Percentiles rank a stretch among this genome's conserved stretches.
These are phyloP conservation scores for Aureobasidium pullulans DNA, from an alignment of 2,329 filamentous ascomycete species.

Conservation along the genomic window DNA sequence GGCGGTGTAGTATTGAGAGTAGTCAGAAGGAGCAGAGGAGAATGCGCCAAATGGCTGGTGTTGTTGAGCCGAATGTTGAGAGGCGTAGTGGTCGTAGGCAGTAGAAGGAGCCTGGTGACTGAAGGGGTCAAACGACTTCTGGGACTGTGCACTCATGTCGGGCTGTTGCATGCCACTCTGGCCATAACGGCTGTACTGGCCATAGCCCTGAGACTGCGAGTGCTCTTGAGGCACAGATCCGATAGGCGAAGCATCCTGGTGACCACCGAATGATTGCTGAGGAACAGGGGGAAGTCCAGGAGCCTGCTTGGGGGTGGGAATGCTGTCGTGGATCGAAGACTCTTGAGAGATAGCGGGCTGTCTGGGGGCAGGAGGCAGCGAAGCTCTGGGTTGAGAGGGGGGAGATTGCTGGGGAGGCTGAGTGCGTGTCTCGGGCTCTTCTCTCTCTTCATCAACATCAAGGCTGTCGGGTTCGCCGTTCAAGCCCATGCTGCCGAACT, in stretches of 20 bases:
- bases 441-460: slow-evolving; percentile 87
- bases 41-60: slow-evolving; percentile 56
- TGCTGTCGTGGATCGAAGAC: slow-evolving; percentile 30
- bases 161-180: slow-evolving; percentile 47
- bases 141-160: slow-evolving; percentile 52
- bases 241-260: slow-evolving; percentile 37
- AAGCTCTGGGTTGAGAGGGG: slow-evolving; percentile 73
- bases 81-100: slow-evolving; percentile 40
- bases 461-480: slow-evolving; percentile 62
- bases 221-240: slow-evolving; percentile 44
- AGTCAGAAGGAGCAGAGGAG: slow-evolving; percentile 70
- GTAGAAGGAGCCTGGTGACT: slow-evolving; percentile 58
- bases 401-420: slow-evolving; percentile 93
- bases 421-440: slow-evolving; percentile 88
- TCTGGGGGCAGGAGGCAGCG: slow-evolving; percentile 65
- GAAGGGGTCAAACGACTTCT: slow-evolving; percentile 86
- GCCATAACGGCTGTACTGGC: slow-evolving; percentile 64
- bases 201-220: slow-evolving; percentile 41
- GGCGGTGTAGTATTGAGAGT: slow-evolving; percentile 76
- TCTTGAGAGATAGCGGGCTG: slow-evolving; percentile 36
- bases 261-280: slow-evolving; percentile 36
- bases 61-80: slow-evolving; percentile 51
- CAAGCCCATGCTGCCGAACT: slow-evolving; percentile 92
- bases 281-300: slow-evolving; percentile 55
- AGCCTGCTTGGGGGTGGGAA: slow-evolving; percentile 51